Evolutionary conservation across 2,329 filamentous ascomycete species (phyloP), one percentile per base, ranked within the genome.

Genomic region (Phaeosphaeria sp.): DNA sequence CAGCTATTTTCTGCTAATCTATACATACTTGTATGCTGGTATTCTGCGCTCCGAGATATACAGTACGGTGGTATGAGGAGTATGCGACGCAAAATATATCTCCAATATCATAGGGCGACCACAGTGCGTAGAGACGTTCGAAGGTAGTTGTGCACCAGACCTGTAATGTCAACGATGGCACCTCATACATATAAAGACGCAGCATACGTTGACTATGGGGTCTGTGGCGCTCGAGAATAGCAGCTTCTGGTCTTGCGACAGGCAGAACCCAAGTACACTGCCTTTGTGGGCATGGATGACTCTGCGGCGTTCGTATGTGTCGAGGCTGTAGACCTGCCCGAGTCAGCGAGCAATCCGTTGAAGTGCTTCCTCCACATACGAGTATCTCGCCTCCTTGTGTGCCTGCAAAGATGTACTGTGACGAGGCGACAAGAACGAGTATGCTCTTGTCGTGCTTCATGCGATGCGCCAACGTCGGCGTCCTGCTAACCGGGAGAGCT

Each of bases 21-120:
- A 11, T 10, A 15, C 33, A n/a, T 27, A 47, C 44, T 42, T 64
- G 62, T 52, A 97, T 95, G 41, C 90, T 92, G 7, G 93, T 95
- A 72, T 98, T 97, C 74, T 98, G 95, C 0, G 93, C 92, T 56
- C 95, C 95, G 44, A 97, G 86, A 75, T 97, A 98, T 3, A 97
- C 85, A 0, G 90, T 96, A 65, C 94, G 86, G 68, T 92, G 83
- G 65, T 88, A 85, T 6, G 87, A 81, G 3, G 93, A 97, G 77
- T 96, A 97, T 1, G 90, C 90, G n/a, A 97, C 89, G 67, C 92
- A 96, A 76, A 98, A 98, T 58, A 99, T 88, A 79, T 99, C 95
- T 58, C 95, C 95, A 42, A 97, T 91, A 68, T 98, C 95, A 77
- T 96, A 94, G 49, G 89, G 90, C 62, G 93, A 96, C 81, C 96